Conservation (phyloP, 1,139 yeast genomes). For the Scheffersomyces stambukii region DNA sequence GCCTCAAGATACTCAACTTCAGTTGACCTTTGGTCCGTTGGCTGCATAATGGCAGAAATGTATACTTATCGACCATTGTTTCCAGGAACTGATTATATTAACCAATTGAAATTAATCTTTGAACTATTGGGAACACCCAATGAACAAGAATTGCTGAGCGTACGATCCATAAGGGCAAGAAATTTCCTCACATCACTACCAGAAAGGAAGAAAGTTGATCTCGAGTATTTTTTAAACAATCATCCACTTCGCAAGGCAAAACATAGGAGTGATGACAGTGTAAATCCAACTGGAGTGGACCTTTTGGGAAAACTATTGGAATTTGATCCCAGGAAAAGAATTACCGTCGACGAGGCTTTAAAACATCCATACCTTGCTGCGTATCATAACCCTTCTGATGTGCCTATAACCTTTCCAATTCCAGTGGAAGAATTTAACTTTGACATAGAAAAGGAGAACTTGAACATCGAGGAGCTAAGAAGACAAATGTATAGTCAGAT, state of each 20-base stretch:
- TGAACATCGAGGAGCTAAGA: slow-evolving; percentile 69
- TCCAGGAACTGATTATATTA: slow-evolving; percentile 93
- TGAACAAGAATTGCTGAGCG: slow-evolving; percentile 73
- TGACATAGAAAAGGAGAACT: slow-evolving; percentile 69
- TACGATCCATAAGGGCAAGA: slow-evolving; percentile 80
- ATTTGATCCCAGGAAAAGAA: slow-evolving; percentile 76
- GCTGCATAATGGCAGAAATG: slow-evolving; percentile 94
- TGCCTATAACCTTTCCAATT: slow-evolving; percentile 71
- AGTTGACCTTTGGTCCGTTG: slow-evolving; percentile 95
- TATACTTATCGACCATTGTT: slow-evolving; percentile 80
- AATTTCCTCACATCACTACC: slow-evolving; percentile 80
- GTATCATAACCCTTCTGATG: slow-evolving; percentile 83
- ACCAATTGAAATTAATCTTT: slow-evolving; percentile 82
- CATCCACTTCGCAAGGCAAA: slow-evolving; percentile 18
- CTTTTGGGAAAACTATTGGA: slow-evolving; percentile 68
- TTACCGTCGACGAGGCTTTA: slow-evolving; percentile 77
- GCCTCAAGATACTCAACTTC: slow-evolving; percentile 93
- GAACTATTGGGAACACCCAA: slow-evolving; percentile 89
- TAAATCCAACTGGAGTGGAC: slow-evolving; percentile 73
- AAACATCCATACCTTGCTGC: slow-evolving; percentile 74
- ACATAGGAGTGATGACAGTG: slow-evolving; percentile 11
- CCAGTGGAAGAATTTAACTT: slow-evolving; percentile 79
- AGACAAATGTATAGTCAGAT: slow-evolving; percentile 63
- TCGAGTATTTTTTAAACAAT: slow-evolving; percentile 12
- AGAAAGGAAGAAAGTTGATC: slow-evolving; percentile 7